Base-by-base conservation (phyloP, 257 asterid genomes). In the Eustoma russellianum region DNA sequence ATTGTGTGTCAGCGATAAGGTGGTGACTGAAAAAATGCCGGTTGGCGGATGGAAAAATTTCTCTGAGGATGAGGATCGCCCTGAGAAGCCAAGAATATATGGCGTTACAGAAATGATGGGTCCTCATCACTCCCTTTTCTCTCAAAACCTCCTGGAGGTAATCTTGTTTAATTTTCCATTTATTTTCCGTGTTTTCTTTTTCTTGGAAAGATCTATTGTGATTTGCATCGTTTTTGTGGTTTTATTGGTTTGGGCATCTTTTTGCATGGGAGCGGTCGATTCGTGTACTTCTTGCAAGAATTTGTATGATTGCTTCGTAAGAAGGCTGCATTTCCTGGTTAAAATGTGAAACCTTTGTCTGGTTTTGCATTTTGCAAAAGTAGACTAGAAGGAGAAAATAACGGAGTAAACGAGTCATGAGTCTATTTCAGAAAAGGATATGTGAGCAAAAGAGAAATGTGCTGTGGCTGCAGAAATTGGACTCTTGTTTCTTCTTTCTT, bases 81-180 rank as follows among this genome's bases (percentile, higher is more conserved):
- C 96, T 0, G 96, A 83, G 76, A 90, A 90, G 72, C 98, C 98
- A 3, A 64, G 98, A 66, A 68, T 71, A 2, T 86, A 41, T 40
- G 98, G 96, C 17, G 91, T 86, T 73, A 90, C 98, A 53, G 96
- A 86, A 75, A 74, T 90, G 72, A 71, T 86, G 56, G 80, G 91
- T 10, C 96, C 96, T 13, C 74, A 79, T 65, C 71, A 70, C 65
- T 82, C 96, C 46, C 84, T 86, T 43, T 76, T 87, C 79, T 82
- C 94, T 24, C 85, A 79, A 52, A 77, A 71, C 57, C 77, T 61
- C 47, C 76, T 83, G 50, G 81, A 86, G 95, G 98, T 86, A 48
- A 43, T 6, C 2, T 4, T 16, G 5, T 41, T 56, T 19, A 33
- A 12, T 28, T 50, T 43, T 41, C 53, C 24, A 2, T 38, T 17